Evolutionary conservation across 1,284 basidiomycete species (phyloP).

Genomic region (Ustilago sp.): DNA sequence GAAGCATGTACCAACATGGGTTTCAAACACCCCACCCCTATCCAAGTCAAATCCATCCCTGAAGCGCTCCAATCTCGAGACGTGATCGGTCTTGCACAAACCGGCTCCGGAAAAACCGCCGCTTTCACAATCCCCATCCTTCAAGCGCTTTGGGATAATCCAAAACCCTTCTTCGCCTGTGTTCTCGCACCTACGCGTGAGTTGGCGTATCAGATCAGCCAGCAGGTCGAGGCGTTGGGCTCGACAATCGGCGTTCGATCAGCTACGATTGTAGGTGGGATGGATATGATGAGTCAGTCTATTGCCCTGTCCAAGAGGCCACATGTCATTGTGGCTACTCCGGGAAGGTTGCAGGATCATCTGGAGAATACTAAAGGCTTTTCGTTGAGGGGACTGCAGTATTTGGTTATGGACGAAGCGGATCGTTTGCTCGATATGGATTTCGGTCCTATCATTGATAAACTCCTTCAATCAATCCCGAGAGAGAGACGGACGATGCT

Average conservation of each 20-base stretch:
- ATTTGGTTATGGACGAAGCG: conserved; percentile 96
- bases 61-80: conserved; percentile 90
- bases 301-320: conserved; percentile 87
- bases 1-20: conserved; percentile 84
- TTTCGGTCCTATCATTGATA: conserved; percentile 96
- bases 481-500: conserved; percentile 94
- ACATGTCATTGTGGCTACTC: conserved; percentile 94
- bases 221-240: conserved; percentile 93
- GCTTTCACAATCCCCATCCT: conserved; percentile 96
- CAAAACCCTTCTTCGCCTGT: conserved; percentile 91
- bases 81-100: conserved; percentile 97
- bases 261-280: conserved; percentile 92
- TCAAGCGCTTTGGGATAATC: conserved; percentile 96
- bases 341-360: conserved; percentile 93
- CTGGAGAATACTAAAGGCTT: conserved; percentile 99
- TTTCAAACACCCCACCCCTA: conserved; percentile 89
- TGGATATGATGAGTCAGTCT: conserved; percentile 92
- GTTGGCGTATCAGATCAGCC: conserved; percentile 97
- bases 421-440: conserved; percentile 97
- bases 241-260: conserved; percentile 81
- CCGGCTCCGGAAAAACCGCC: conserved; percentile 97
- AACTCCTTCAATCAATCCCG: conserved; percentile 94
- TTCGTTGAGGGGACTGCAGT: conserved; percentile 85
- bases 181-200: conserved; percentile 95
- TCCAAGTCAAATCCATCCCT: conserved; percentile 90